A percentile compares a stretch with the other conserved stretches of the same genome.
Conservation (phyloP, 805 yeast genomes). For the Tetrapisispora namnaoensis region DNA sequence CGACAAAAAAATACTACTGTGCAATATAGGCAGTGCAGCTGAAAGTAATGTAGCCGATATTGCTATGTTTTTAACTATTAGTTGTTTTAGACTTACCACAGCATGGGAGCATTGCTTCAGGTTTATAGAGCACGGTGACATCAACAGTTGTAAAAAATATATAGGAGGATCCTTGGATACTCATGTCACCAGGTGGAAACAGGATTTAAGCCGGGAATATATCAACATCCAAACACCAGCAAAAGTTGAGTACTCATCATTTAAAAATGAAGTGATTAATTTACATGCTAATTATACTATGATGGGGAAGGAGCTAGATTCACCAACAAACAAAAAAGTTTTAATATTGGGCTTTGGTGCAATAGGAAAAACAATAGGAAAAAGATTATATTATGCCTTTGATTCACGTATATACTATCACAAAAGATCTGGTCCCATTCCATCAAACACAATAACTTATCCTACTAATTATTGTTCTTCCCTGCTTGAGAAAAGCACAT, state of each 20-base stretch:
- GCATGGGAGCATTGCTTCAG: conserved; percentile 37
- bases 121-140: conserved; percentile 30
- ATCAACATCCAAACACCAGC: conserved; percentile 15
- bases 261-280: conserved; percentile 11
- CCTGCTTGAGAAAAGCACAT: conserved; percentile 34
- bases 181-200: background rate
- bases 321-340: conserved; percentile 49
- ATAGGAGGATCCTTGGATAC: conserved; percentile 15
- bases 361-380: conserved; percentile 59
- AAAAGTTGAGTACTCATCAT: conserved; percentile 1
- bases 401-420: conserved; percentile 60
- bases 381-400: conserved; percentile 38
- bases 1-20: conserved; percentile 41
- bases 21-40: conserved; percentile 52
- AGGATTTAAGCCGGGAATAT: conserved; percentile 11
- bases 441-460: conserved; percentile 35
- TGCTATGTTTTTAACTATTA: conserved; percentile 48
- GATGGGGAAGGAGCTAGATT: conserved; percentile 38
- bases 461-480: conserved; percentile 36
- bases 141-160: conserved; percentile 37
- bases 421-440: conserved; percentile 39
- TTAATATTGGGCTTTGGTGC: conserved; percentile 68
- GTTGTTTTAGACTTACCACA: conserved; percentile 49
- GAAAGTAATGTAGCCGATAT: conserved; percentile 67
- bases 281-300: conserved; percentile 35